These are phyloP conservation scores for Colletotrichum sp. DNA, from an alignment of 2,329 filamentous ascomycete genomes.

Conservation along the genomic window DNA sequence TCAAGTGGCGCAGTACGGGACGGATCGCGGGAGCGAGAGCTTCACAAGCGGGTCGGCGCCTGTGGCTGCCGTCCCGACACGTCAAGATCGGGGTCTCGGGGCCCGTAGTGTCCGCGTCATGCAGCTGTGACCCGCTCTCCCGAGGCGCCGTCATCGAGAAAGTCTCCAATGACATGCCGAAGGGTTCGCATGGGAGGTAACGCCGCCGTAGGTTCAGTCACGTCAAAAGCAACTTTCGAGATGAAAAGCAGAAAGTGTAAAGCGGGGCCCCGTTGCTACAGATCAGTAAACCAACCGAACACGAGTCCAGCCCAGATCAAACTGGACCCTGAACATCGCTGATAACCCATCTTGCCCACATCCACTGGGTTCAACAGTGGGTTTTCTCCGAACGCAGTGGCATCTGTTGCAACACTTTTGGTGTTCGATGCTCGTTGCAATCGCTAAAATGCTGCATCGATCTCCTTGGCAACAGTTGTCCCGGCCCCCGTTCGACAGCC, in stretches of 20 bases:
- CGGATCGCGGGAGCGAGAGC: not conserved
- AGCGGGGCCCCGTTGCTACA: not conserved
- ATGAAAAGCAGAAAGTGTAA: not conserved
- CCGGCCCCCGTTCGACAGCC: not conserved
- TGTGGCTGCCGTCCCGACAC: not conserved
- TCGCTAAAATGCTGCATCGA: not conserved
- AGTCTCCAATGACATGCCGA: not conserved
- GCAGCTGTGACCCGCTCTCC: not conserved
- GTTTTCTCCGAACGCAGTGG: not conserved
- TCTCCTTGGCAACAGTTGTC: not conserved
- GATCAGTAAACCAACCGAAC: not conserved
- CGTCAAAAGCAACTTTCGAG: not conserved
- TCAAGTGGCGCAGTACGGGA: not conserved
- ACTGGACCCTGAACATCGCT: not conserved
- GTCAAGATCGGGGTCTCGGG: not conserved
- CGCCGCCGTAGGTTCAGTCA: not conserved
- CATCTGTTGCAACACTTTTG: not conserved
- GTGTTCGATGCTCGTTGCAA: not conserved
- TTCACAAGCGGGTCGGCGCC: not conserved
- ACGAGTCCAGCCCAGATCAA: not conserved
- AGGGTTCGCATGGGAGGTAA: not conserved
- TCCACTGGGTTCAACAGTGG: not conserved
- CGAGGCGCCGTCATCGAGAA: not conserved
- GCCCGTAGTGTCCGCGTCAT: not conserved
- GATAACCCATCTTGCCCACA: not conserved